Evolutionary conservation across 2,329 filamentous ascomycete species (phyloP).

Genomic region (Dactylellina haptotyla): DNA sequence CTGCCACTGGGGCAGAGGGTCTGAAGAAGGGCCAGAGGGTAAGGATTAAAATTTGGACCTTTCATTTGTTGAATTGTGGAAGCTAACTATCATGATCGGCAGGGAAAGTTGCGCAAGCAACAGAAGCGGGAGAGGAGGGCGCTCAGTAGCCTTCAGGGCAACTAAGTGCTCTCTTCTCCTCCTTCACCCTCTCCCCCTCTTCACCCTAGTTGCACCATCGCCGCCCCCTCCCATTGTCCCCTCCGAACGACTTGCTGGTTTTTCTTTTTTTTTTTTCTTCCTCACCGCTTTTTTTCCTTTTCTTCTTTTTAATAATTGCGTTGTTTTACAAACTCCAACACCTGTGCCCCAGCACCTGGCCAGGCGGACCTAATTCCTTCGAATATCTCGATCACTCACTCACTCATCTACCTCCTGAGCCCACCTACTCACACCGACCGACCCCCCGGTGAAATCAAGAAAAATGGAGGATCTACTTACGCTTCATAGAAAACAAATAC

Average conservation of each 20-base stretch:
- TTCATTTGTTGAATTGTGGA: not conserved
- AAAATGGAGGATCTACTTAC: slow-evolving; percentile 78
- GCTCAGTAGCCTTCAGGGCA: slow-evolving; percentile 2
- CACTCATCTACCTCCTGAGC: not conserved
- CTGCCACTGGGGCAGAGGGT: not conserved
- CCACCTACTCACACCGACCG: slow-evolving; percentile 7
- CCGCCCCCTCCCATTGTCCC: not conserved
- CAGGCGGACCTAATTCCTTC: too few species aligned
- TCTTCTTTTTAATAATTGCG: not conserved
- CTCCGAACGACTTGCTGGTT: not conserved
- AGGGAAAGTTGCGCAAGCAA: slow-evolving; percentile 23
- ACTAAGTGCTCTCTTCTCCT: not conserved
- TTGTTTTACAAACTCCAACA: not conserved
- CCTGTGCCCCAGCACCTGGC: too few species aligned
- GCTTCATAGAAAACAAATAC: slow-evolving; percentile 86
- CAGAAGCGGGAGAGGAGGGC: slow-evolving; percentile 26
- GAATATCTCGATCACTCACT: not conserved
- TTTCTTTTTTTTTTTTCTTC: not conserved
- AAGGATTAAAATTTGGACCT: not conserved
- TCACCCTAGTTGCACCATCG: not conserved
- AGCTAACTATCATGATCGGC: not conserved
- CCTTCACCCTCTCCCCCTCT: not conserved
- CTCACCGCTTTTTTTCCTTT: not conserved
- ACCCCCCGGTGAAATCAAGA: not conserved
- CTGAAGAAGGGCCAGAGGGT: slow-evolving; percentile 9